These are phyloP conservation scores for Dillenia suffruticosa DNA, from an alignment of 164 flowering plant species.

Conservation along the genomic window DNA sequence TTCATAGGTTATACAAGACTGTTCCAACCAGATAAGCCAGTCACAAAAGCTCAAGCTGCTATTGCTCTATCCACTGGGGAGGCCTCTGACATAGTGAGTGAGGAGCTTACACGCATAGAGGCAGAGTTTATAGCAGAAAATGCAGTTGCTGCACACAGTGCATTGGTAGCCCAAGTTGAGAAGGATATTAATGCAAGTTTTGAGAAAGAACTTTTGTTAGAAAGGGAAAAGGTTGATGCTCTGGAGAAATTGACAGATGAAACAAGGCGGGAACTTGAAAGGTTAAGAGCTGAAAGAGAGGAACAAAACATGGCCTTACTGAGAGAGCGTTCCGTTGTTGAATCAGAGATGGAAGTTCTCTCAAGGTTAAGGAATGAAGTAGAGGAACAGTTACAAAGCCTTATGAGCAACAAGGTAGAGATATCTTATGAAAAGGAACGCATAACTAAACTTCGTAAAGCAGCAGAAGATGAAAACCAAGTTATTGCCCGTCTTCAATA, in stretches of 20 bases:
- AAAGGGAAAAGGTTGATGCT: conserved; percentile 69
- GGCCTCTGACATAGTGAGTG: conserved; percentile 75
- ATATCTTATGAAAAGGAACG: conserved; percentile 79
- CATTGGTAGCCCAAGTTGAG: conserved; percentile 89
- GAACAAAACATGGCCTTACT: conserved; percentile 48
- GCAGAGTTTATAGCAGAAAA: conserved; percentile 94
- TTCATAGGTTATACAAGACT: conserved; percentile 80
- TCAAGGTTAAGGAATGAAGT: conserved; percentile 68
- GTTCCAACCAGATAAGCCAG: conserved; percentile 95
- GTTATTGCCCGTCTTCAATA: conserved; percentile 67
- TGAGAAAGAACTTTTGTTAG: conserved; percentile 69
- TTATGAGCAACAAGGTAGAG: conserved; percentile 70
- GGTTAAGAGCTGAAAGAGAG: conserved; percentile 62
- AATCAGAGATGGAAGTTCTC: conserved; percentile 85
- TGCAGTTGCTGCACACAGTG: conserved; percentile 87
- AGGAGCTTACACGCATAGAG: conserved; percentile 97
- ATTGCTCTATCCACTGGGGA: conserved; percentile 91
- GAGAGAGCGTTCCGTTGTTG: conserved; percentile 70
- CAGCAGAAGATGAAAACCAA: conserved; percentile 75
- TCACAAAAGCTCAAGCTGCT: conserved; percentile 96
- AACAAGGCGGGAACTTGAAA: conserved; percentile 68
- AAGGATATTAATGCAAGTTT: conserved; percentile 72
- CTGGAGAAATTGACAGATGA: conserved; percentile 89
- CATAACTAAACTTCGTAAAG: conserved; percentile 55
- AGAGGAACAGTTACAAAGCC: conserved; percentile 75